Conservation (phyloP, 805 yeast species). For the Saturnispora hagleri region DNA sequence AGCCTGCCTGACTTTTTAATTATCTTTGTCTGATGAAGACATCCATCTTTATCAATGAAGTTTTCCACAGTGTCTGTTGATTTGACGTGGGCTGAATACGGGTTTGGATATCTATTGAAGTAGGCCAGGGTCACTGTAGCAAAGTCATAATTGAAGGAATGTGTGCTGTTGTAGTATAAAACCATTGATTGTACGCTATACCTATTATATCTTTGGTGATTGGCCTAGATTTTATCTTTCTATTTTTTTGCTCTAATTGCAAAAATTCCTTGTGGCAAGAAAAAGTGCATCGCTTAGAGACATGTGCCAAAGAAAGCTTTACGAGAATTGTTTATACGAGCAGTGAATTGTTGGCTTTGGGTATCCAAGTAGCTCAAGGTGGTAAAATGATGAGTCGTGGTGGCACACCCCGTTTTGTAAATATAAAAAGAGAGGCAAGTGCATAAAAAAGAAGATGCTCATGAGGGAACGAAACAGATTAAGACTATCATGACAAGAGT, state of each 20-base stretch:
- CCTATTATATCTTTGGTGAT: neutral
- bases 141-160: conserved; percentile 55
- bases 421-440: neutral
- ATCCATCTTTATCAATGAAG: conserved; percentile 50
- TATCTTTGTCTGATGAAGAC: conserved; percentile 61
- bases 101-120: conserved; percentile 67
- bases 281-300: neutral
- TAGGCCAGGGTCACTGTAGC: conserved; percentile 68
- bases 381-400: no score
- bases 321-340: neutral
- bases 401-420: neutral
- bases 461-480: neutral
- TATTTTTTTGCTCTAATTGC: neutral
- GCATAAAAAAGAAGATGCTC: neutral
- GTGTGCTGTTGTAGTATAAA: conserved; percentile 46
- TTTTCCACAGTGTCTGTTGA: conserved; percentile 70
- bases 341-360: neutral
- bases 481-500: neutral
- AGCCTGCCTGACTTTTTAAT: conserved; percentile 72
- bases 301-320: neutral
- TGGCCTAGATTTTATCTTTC: neutral
- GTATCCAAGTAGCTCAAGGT: neutral
- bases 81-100: conserved; percentile 76
- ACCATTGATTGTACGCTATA: conserved; percentile 40
- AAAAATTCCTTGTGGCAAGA: neutral